phyloP scores from a whole-genome alignment of 345 rosid genomes.

The Eucalyptus virginea region DNA sequence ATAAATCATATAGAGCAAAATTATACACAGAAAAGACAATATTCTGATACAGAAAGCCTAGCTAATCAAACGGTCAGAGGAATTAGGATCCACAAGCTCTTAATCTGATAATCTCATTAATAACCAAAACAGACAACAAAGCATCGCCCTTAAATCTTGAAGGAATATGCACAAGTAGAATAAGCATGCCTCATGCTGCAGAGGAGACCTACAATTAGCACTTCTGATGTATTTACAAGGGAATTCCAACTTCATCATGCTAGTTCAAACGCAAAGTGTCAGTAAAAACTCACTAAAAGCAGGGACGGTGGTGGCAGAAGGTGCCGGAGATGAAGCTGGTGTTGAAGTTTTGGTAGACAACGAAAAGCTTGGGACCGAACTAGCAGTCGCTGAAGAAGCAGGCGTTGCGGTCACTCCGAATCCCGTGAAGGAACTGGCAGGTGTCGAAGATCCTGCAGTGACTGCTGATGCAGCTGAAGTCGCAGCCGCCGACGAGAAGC shows the following conservation, averaged over 20 bases:
- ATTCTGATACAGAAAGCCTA: not conserved
- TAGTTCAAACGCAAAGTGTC: not conserved
- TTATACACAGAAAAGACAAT: not conserved
- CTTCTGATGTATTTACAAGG: not conserved
- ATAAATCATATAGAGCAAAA: not conserved
- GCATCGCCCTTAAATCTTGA: not conserved
- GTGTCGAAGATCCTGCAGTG: constrained; percentile 2
- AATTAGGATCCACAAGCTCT: not conserved
- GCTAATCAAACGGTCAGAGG: not conserved
- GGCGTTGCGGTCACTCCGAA: constrained; percentile 37
- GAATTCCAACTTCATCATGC: not conserved
- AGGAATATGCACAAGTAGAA: not conserved
- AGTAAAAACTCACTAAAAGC: constrained; percentile 43
- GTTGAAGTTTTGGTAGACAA: constrained; percentile 30
- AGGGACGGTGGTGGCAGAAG: constrained; percentile 22
- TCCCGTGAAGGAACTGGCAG: constrained; percentile 37
- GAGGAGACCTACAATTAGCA: not conserved
- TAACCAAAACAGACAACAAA: not conserved
- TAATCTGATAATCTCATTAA: not conserved
- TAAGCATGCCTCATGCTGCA: not conserved
- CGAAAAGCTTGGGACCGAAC: constrained; percentile 62
- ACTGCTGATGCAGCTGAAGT: constrained; percentile 1
- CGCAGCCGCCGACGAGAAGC: constrained; percentile 19
- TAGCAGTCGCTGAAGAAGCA: constrained; percentile 26
- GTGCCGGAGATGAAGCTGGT: constrained; percentile 38